A percentile compares a stretch with the other conserved stretches of the same genome.
Conservation (phyloP, 495 filamentous ascomycete genomes). For the Xylaria longipes region DNA sequence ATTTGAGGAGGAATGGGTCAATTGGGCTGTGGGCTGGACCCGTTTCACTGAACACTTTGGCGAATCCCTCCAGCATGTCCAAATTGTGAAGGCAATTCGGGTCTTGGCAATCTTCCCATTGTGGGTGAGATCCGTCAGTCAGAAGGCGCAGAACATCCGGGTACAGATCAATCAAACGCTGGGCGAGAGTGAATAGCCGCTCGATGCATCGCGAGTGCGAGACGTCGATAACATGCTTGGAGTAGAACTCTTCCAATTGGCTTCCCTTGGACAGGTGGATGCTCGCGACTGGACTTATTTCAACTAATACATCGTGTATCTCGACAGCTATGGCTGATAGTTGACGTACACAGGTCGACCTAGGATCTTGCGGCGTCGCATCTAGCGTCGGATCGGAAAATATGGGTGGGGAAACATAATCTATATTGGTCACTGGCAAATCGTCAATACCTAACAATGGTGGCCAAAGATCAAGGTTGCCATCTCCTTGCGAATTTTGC, state of each 20-base stretch:
- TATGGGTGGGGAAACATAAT: slow-evolving; percentile 9
- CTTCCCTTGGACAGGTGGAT: slow-evolving; percentile 29
- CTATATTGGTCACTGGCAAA: slow-evolving; percentile 12
- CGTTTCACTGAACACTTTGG: slow-evolving; percentile 19
- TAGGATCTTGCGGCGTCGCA: slow-evolving; percentile 27
- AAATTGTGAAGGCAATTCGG: slow-evolving; percentile 30
- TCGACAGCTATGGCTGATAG: slow-evolving; percentile 34
- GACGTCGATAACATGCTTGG: slow-evolving; percentile 23
- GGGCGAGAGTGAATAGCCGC: slow-evolving; percentile 36
- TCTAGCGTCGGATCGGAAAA: slow-evolving; percentile 24
- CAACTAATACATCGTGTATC: slow-evolving; percentile 28
- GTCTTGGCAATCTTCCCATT: slow-evolving; percentile 28
- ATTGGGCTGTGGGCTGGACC: slow-evolving; percentile 24
- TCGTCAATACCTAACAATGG: slow-evolving; percentile 25
- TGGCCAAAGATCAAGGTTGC: slow-evolving; percentile 29
- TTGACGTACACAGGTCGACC: slow-evolving; percentile 28
- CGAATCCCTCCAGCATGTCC: slow-evolving; percentile 26
- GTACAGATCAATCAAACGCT: slow-evolving; percentile 44
- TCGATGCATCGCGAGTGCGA: slow-evolving; percentile 30
- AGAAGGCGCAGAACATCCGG: slow-evolving; percentile 31
- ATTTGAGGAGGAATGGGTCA: slow-evolving; percentile 41
- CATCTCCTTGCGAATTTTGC: neutral
- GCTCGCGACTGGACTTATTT: slow-evolving; percentile 21
- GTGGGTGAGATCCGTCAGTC: slow-evolving; percentile 24
- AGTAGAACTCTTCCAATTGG: slow-evolving; percentile 24